Evolutionary conservation across 2,329 filamentous ascomycete genomes (phyloP), one percentile per base, ranked within the genome.

Genomic region (Pseudohalonectria lignicola): DNA sequence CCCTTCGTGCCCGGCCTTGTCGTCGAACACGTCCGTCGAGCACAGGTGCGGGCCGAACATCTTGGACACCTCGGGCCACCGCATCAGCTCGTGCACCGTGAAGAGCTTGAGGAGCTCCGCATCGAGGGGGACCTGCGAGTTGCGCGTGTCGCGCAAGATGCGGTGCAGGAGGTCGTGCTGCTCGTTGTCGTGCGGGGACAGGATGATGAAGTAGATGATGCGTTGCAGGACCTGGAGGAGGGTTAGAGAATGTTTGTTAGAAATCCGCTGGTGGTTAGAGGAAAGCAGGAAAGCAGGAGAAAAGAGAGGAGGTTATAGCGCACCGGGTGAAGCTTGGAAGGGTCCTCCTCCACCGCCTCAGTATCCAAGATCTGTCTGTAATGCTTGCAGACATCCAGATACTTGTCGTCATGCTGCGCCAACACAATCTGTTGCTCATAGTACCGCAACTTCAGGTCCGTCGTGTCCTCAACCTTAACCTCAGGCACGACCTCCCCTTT

Each of bases 351-450:
- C 4, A 98, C 87, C 3, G 88, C 86, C 59, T 94, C 87, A 0
- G 93, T 98, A 57, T 98, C 90, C 44, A 98, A 66, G 4, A 98
- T 90, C 58, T 96, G 88, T 57, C 92, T 76, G 67, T 96, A 98
- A 64, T 98, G 79, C 66, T 98, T 98, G 79, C 92, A 98, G 25
- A 82, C 90, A 46, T 96, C 90, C 25, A 98, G 77, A 54, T 98
- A 98, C 63, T 94, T 95, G 66, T 87, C 79, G 47, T 98, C 92
- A 53, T 98, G 88, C 72, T 95, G 96, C 40, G 92, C 86, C 38
- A 98, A 70, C 34, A 79, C 82, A 54, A 98, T 94, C 64, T 98
- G 92, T 60, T 96, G 92, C 64, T 95, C 88, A 64, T 95, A 98
- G 66, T 87, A 98, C 47, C 77, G 79, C 49, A 98, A 73, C 73